These are phyloP conservation scores for Fistulinella prunicolor DNA, from an alignment of 768 basidiomycete genomes.

Conservation along the genomic window DNA sequence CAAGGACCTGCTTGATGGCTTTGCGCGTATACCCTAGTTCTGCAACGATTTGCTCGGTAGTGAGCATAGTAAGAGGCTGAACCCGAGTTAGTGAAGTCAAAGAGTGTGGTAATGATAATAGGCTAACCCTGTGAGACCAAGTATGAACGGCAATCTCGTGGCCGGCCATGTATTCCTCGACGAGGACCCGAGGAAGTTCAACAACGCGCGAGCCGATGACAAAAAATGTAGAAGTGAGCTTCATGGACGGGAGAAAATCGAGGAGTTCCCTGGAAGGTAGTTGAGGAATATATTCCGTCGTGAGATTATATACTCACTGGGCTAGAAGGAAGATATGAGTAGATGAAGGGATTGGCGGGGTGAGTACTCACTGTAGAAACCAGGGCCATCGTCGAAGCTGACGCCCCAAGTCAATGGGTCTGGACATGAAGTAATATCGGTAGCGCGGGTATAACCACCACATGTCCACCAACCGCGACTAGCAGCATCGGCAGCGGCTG, in stretches of 20 bases:
- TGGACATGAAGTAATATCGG: constrained; percentile 67
- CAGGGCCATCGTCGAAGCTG: constrained; percentile 87
- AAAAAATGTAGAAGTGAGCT: constrained; percentile 85
- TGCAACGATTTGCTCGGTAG: constrained; percentile 84
- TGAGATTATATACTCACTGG: constrained; percentile 38
- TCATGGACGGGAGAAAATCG: constrained; percentile 61
- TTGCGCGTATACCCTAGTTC: constrained; percentile 92
- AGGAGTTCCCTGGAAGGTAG: constrained; percentile 53
- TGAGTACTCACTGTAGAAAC: constrained; percentile 65
- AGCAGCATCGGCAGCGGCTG: constrained; percentile 53
- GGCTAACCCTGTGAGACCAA: constrained; percentile 76
- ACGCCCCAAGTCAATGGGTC: constrained; percentile 75
- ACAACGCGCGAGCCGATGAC: constrained; percentile 83
- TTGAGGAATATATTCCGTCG: neutral
- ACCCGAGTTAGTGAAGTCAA: constrained; percentile 13
- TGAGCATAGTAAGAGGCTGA: constrained; percentile 63
- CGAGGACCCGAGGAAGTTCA: constrained; percentile 68
- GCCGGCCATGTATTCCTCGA: constrained; percentile 77
- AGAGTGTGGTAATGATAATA: neutral
- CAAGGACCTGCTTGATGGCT: constrained; percentile 72
- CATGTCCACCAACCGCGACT: constrained; percentile 90
- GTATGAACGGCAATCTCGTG: constrained; percentile 86
- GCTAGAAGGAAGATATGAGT: constrained; percentile 34
- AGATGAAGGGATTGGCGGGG: neutral
- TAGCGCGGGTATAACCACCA: constrained; percentile 59